Percentiles rank a stretch among this genome's conserved stretches.
These are phyloP conservation scores for Thelephora aurantiotincta DNA, from an alignment of 768 basidiomycete species.

Conservation along the genomic window DNA sequence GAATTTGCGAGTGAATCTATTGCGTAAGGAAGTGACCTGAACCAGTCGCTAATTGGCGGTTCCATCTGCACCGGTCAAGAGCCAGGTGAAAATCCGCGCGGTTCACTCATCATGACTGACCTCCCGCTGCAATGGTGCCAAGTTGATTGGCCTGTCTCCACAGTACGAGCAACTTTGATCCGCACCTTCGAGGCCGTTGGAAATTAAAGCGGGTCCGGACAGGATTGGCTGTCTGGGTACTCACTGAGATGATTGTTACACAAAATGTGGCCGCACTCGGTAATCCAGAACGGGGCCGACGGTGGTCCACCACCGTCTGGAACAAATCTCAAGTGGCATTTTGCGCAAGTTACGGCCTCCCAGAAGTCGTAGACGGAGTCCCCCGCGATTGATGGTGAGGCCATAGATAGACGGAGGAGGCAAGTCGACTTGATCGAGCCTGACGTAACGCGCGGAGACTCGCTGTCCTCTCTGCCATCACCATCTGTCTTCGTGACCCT, in stretches of 20 bases:
- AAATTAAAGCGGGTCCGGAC: neutral
- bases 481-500: constrained; percentile 3
- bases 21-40: constrained; percentile 43
- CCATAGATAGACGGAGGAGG: too few relatives aligned
- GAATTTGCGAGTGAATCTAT: constrained; percentile 55
- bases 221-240: constrained; percentile 7
- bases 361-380: constrained; percentile 45
- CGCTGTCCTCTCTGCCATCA: constrained; percentile 2
- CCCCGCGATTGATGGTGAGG: too few relatives aligned
- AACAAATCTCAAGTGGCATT: constrained; percentile 55
- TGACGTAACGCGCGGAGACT: too few relatives aligned
- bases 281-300: constrained; percentile 73
- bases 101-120: constrained; percentile 23
- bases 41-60: constrained; percentile 73
- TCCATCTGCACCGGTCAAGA: constrained; percentile 40
- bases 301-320: constrained; percentile 33
- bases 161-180: constrained; percentile 70
- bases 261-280: constrained; percentile 76
- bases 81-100: neutral
- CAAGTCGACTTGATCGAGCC: too few relatives aligned
- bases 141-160: constrained; percentile 44
- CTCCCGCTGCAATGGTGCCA: constrained; percentile 61
- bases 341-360: constrained; percentile 63
- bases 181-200: constrained; percentile 30
- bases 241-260: constrained; percentile 80